Evolutionary conservation across 306 rosid genomes (phyloP), one percentile per base, ranked within the genome.

Genomic region (Astragalus glycyphyllos): DNA sequence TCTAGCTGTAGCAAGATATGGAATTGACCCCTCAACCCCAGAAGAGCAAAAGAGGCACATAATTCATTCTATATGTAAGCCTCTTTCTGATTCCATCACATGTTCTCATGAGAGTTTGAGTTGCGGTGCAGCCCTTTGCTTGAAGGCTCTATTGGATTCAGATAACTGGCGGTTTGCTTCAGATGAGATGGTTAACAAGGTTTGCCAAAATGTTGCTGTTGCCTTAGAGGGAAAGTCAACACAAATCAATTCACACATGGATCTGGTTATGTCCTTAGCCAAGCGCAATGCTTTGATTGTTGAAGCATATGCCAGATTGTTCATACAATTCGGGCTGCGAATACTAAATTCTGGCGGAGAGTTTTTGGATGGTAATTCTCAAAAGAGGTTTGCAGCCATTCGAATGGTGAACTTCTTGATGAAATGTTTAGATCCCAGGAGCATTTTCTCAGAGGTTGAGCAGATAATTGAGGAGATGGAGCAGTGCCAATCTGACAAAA

Each of bases 161-260:
- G 98, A 94, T 73, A 94, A 90, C 64, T 90, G 98, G 98, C 86
- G 96, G 46, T 94, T 87, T 38, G 90, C 94, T 58, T 87, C 97
- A 0, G 84, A 86, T 72, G 98, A 94, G 70, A 86, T 89, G 89
- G 92, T 89, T 32, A 90, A 87, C 55, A 86, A 80, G 75, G 96
- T 90, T 54, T 94, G 98, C 75, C 98, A 86, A 69, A 89, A 84
- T 77, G 95, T 87, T 29, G 85, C 95, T 58, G 97, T 76, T 40
- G 96, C 97, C 1, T 69, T 94, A 47, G 94, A 87, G 63, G 90
- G 86, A 78, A 85, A 87, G 35, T 79, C 89, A 14, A 90, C 85
- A 38, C 97, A 90, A 76, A 80, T 87, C 23, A 89, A 90, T 75
- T 78, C 89, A 5, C 97, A 86, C 60, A 84, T 89, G 90, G 96